Conservation (phyloP, 192 early-diverging fungal genomes). For the Backusella psychrophila region DNA sequence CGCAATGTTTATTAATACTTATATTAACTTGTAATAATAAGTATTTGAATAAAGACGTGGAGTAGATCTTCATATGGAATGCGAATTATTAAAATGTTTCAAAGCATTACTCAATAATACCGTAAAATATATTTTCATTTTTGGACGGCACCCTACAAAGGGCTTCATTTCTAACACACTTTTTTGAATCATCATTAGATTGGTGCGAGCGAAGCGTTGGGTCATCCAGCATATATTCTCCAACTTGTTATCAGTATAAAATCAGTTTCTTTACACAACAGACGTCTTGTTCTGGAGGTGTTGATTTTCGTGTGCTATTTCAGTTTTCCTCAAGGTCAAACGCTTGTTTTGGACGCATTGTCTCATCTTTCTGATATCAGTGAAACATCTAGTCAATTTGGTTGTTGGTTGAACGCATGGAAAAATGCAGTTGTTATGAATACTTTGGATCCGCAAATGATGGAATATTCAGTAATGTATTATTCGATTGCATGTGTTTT, state of each 20-base stretch:
- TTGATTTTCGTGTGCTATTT: slow-evolving; percentile 74
- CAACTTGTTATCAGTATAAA: slow-evolving; percentile 70
- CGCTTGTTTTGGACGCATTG: slow-evolving; percentile 68
- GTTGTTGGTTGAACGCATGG: slow-evolving; percentile 70
- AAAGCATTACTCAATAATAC: slow-evolving; percentile 73
- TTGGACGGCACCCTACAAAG: background rate
- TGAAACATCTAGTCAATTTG: slow-evolving; percentile 58
- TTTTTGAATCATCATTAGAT: slow-evolving; percentile 37
- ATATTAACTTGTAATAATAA: background rate
- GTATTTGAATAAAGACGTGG: slow-evolving; percentile 38
- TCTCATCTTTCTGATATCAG: slow-evolving; percentile 68
- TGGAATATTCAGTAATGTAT: slow-evolving; percentile 60
- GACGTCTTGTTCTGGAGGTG: slow-evolving; percentile 71
- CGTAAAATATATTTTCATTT: slow-evolving; percentile 10
- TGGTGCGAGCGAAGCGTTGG: slow-evolving; percentile 75
- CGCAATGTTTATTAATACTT: slow-evolving; percentile 1
- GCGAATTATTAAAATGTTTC: slow-evolving; percentile 76
- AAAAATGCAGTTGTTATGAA: slow-evolving; percentile 49
- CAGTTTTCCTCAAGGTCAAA: slow-evolving; percentile 69
- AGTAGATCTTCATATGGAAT: slow-evolving; percentile 69
- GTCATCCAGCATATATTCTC: slow-evolving; percentile 65
- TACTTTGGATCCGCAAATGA: slow-evolving; percentile 65
- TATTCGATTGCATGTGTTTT: background rate
- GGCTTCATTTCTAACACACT: too few relatives aligned
- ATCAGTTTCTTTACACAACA: slow-evolving; percentile 64